Evolutionary conservation across 1,284 basidiomycete genomes (phyloP).

Genomic region (Cerioporus squamosus): DNA sequence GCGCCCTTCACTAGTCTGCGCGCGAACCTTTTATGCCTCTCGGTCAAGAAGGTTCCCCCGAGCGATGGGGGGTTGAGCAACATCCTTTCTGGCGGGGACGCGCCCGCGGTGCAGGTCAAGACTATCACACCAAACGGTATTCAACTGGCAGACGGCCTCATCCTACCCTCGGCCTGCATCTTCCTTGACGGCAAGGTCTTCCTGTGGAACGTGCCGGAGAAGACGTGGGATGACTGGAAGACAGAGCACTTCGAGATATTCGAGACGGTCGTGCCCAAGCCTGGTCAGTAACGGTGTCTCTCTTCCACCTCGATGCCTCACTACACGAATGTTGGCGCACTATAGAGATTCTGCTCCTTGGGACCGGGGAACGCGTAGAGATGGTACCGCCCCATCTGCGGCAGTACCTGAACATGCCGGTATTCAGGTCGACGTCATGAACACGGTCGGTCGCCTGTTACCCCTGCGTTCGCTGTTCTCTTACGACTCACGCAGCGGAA

Average conservation of each 20-base stretch:
- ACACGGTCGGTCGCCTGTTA: constrained; percentile 69
- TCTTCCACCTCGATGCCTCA: background rate
- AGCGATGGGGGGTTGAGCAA: constrained; percentile 54
- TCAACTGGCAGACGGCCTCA: constrained; percentile 73
- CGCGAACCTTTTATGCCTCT: constrained; percentile 13
- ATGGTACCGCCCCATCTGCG: constrained; percentile 76
- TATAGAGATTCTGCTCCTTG: constrained; percentile 87
- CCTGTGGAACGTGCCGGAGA: constrained; percentile 85
- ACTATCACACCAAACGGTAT: constrained; percentile 66
- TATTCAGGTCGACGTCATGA: constrained; percentile 93
- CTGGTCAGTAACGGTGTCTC: constrained; percentile 61
- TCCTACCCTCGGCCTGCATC: constrained; percentile 78
- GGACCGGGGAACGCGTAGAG: constrained; percentile 78
- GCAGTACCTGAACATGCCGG: constrained; percentile 77
- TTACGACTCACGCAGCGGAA: constrained; percentile 63
- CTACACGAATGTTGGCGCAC: background rate
- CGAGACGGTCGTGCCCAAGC: constrained; percentile 81
- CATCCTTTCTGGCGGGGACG: constrained; percentile 70
- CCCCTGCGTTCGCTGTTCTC: background rate
- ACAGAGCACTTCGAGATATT: constrained; percentile 81
- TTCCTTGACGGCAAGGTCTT: constrained; percentile 89
- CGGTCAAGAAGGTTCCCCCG: constrained; percentile 1
- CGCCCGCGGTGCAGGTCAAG: constrained; percentile 72
- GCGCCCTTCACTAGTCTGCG: background rate
- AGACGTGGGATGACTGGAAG: constrained; percentile 68